A percentile compares a stretch with the other conserved stretches of the same genome.
These are phyloP conservation scores for Umbilicaria muhlenbergii DNA, from an alignment of 495 filamentous ascomycete species.

Conservation along the genomic window DNA sequence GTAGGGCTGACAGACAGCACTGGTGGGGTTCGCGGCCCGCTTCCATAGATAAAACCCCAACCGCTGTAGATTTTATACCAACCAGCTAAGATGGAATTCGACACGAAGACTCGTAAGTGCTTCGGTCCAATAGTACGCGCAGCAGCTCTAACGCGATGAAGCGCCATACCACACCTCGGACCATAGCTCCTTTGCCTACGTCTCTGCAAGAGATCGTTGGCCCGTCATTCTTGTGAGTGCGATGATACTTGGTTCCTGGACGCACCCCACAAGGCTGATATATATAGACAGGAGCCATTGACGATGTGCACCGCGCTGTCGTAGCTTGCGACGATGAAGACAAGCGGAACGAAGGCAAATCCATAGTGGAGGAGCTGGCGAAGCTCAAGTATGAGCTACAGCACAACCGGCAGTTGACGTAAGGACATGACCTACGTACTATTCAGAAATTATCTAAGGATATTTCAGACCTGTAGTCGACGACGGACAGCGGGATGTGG, in stretches of 20 bases:
- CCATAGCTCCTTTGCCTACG: conserved; percentile 70
- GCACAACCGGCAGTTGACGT: conserved; percentile 75
- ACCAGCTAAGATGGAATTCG: conserved; percentile 38
- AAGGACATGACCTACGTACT: conserved; percentile 16
- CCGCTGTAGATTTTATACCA: background rate
- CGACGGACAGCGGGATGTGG: conserved; percentile 64
- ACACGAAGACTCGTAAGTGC: conserved; percentile 43
- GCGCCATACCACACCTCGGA: conserved; percentile 69
- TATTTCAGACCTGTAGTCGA: conserved; percentile 55
- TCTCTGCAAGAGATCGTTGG: conserved; percentile 76
- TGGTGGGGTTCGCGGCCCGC: too few species aligned
- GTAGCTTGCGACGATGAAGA: conserved; percentile 40
- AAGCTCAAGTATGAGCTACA: conserved; percentile 91
- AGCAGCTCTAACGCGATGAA: conserved; percentile 17
- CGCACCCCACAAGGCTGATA: conserved; percentile 6
- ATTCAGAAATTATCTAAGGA: background rate
- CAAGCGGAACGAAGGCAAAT: conserved; percentile 67
- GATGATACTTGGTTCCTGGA: background rate
- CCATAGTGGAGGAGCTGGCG: conserved; percentile 63
- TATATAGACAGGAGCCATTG: conserved; percentile 75
- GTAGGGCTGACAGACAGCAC: too few species aligned
- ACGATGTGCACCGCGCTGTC: conserved; percentile 74
- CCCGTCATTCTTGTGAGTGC: conserved; percentile 70
- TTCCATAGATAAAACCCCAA: too few species aligned
- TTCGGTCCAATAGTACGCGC: background rate